A percentile compares a stretch with the other conserved stretches of the same genome.
Conservation (phyloP, 1,284 basidiomycete genomes). For the Naganishia cerealis region DNA sequence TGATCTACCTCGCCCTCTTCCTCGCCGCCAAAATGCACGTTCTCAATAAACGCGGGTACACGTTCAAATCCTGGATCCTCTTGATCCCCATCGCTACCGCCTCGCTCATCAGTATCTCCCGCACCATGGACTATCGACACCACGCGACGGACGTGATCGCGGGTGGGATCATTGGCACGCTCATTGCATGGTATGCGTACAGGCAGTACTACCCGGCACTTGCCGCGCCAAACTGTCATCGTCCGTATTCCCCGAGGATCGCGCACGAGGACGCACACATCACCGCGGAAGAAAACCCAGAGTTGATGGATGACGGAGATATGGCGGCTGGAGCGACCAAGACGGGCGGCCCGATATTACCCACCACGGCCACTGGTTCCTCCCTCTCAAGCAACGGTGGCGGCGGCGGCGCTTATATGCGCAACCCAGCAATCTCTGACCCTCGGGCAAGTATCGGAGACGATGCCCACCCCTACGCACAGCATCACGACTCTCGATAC, state of each 20-base stretch:
- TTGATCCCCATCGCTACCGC: slow-evolving; percentile 75
- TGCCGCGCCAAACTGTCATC: neutral
- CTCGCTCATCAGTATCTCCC: slow-evolving; percentile 77
- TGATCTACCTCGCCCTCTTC: slow-evolving; percentile 53
- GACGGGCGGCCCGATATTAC: slow-evolving; percentile 10
- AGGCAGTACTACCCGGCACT: slow-evolving; percentile 50
- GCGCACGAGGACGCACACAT: slow-evolving; percentile 21
- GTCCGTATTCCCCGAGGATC: slow-evolving; percentile 23
- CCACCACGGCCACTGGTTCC: neutral
- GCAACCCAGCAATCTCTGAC: neutral
- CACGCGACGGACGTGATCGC: slow-evolving; percentile 45
- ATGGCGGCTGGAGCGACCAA: neutral
- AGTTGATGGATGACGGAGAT: neutral
- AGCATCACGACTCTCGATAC: neutral
- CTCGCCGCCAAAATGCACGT: slow-evolving; percentile 37
- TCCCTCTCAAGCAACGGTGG: slow-evolving; percentile 2
- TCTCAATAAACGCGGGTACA: slow-evolving; percentile 60
- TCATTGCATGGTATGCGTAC: slow-evolving; percentile 48
- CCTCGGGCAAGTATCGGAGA: slow-evolving; percentile 19
- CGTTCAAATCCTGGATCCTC: slow-evolving; percentile 82
- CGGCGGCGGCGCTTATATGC: slow-evolving; percentile 13
- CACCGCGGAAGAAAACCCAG: slow-evolving; percentile 16
- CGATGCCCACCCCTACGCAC: neutral
- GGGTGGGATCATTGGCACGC: slow-evolving; percentile 46
- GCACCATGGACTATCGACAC: slow-evolving; percentile 65